Evolutionary conservation across 169 alveolate genomes (phyloP), one percentile per base, ranked within the genome.

Genomic region (Cardiosporidium cionae): DNA sequence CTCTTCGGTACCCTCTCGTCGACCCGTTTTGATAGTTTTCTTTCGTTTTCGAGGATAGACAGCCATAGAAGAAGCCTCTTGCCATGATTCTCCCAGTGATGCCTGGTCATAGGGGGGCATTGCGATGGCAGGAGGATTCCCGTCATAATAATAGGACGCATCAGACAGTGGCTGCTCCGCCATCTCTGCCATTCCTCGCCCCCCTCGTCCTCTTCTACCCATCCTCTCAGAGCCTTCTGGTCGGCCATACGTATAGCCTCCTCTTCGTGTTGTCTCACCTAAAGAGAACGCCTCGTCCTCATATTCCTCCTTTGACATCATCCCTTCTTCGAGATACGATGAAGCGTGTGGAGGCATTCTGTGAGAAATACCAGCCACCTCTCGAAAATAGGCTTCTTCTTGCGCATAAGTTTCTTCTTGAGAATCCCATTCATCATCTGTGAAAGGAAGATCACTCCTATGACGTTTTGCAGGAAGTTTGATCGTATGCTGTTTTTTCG

Each of bases 101-200:
- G 63, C 23, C 25, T 9, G 53, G 52, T 4, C 71, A 54, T 4
- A 0, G 6, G 7, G 44, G 68, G 68, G 44, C 68, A 1, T 32
- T n/a, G 58, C 9, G 16, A n/a, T n/a, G 16, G 58, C 9, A 44
- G 16, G 16, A 44, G 58, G 16, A n/a, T 9, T 16, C 58, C 25
- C 58, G 16, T 9, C 58, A 44, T 16, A 9, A 44, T 9, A n/a
- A 44, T 9, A 16, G 34, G 68, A 44, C 35, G 78, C 78, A 62
- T 64, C 78, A 71, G 22, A 71, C 65, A 5, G 68, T 36, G 23
- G 62, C 76, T 5, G 58, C 64, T 28, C 54, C 74, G 9, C 78
- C 69, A 35, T 71, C 58, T 34, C 35, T 16, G n/a, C 34, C 52
- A 22, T 35, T 23, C 35, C 64, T 65, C 22, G 68, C 70, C 64